Conservation (phyloP, 345 rosid species). For the Cardamine resedifolia region DNA sequence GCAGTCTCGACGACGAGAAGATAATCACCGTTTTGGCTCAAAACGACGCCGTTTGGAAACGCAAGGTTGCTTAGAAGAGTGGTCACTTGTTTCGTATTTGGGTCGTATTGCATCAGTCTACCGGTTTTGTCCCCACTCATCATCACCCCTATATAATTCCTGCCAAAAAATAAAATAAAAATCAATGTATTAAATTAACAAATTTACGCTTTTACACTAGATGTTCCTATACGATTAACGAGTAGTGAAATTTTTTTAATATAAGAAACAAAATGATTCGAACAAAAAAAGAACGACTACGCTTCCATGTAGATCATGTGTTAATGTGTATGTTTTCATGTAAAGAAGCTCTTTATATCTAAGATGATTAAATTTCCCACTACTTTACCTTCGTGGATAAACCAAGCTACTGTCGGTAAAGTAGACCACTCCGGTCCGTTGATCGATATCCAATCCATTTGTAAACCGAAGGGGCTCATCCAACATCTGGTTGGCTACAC, state of each 20-base stretch:
- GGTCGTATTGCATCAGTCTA: constrained; percentile 66
- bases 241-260: too few relatives aligned
- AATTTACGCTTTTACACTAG: too few relatives aligned
- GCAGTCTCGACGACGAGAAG: constrained; percentile 56
- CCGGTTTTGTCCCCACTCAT: constrained; percentile 61
- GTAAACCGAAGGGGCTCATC: constrained; percentile 50
- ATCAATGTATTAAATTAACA: too few relatives aligned
- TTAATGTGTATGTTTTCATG: not conserved
- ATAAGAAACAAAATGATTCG: too few relatives aligned
- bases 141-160: constrained; percentile 47
- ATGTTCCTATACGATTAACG: too few relatives aligned
- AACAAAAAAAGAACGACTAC: too few relatives aligned
- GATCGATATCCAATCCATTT: constrained; percentile 62
- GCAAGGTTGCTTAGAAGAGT: constrained; percentile 46
- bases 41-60: constrained; percentile 60
- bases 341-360: not conserved
- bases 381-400: constrained; percentile 59
- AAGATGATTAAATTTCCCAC: not conserved
- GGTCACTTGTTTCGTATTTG: constrained; percentile 41
- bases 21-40: constrained; percentile 46
- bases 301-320: too few relatives aligned
- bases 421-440: constrained; percentile 52
- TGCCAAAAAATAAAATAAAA: constrained; percentile 16
- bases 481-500: constrained; percentile 55
- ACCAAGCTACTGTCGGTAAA: constrained; percentile 70